Percentiles rank a stretch among this genome's conserved stretches.
These are phyloP conservation scores for Trypanosoma platydactyli DNA, from an alignment of 208 protist species.

Conservation along the genomic window DNA sequence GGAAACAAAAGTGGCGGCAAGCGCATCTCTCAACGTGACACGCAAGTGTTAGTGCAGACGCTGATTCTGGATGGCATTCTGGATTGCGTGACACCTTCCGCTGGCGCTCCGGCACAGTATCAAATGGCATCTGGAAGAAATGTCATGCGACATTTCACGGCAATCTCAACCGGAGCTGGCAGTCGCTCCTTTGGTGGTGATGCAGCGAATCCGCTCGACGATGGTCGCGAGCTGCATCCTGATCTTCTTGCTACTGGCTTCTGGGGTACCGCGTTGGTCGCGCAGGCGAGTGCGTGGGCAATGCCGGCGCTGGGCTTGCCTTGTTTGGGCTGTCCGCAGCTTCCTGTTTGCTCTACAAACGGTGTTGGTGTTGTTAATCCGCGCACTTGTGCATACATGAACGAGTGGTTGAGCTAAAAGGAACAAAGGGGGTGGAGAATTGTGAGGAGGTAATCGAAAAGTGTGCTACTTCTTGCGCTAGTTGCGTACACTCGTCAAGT, in stretches of 20 bases:
- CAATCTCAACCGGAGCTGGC: conserved; percentile 16
- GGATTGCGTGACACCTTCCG: conserved; percentile 33
- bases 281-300: conserved; percentile 39
- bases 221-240: conserved; percentile 2
- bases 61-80: conserved; percentile 76
- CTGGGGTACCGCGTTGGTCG: conserved; percentile 12
- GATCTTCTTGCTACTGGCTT: conserved; percentile 9
- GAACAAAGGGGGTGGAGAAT: neutral
- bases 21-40: conserved; percentile 39
- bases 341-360: conserved; percentile 48
- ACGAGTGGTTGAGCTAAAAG: conserved; percentile 54
- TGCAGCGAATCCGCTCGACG: conserved; percentile 2
- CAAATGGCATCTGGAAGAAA: conserved; percentile 50
- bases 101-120: conserved; percentile 36
- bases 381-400: conserved; percentile 35
- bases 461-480: neutral
- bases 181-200: conserved; percentile 11
- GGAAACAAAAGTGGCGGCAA: conserved; percentile 6
- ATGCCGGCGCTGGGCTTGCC: conserved; percentile 76
- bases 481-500: too few relatives aligned
- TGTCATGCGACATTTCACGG: conserved; percentile 78
- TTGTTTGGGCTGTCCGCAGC: conserved; percentile 76
- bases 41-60: conserved; percentile 60
- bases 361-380: conserved; percentile 53
- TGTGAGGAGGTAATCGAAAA: neutral